Conservation (phyloP, 495 filamentous ascomycete genomes). For the Schizothecium vesticola region DNA sequence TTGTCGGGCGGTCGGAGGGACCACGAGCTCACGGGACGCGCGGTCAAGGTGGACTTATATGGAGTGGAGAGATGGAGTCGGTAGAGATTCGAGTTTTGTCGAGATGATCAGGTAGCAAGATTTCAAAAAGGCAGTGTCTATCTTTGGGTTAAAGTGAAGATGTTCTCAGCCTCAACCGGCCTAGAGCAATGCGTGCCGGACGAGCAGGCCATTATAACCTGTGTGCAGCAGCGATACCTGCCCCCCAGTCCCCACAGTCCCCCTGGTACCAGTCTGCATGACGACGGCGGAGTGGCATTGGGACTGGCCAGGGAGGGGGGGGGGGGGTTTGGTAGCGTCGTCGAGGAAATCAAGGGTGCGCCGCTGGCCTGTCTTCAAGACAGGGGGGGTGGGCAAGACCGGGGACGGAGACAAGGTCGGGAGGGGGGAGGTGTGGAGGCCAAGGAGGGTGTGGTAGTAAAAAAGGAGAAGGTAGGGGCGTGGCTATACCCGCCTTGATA, state of each 20-base stretch:
- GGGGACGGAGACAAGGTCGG: constrained; percentile 7
- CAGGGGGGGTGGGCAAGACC: constrained; percentile 14
- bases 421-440: constrained; percentile 5
- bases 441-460: constrained; percentile 3
- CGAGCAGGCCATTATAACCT: constrained; percentile 27
- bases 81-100: constrained; percentile 5
- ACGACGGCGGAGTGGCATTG: constrained; percentile 15
- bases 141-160: constrained; percentile 28
- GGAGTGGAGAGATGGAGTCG: constrained; percentile 14
- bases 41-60: constrained; percentile 23
- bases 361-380: constrained; percentile 15
- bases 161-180: constrained; percentile 29
- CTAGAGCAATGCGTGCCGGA: constrained; percentile 21
- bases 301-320: constrained; percentile 10
- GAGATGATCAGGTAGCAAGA: constrained; percentile 26
- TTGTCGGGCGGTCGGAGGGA: not conserved
- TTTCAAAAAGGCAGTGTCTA: constrained; percentile 23
- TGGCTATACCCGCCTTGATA: not conserved
- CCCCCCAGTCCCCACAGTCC: constrained; percentile 19
- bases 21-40: constrained; percentile 8
- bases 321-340: constrained; percentile 1
- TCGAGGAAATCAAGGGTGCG: constrained; percentile 19
- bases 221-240: constrained; percentile 26
- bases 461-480: not conserved
- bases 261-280: constrained; percentile 15